Evolutionary conservation across 495 filamentous ascomycete species (phyloP).

Genomic region (Zalerion maritima): DNA sequence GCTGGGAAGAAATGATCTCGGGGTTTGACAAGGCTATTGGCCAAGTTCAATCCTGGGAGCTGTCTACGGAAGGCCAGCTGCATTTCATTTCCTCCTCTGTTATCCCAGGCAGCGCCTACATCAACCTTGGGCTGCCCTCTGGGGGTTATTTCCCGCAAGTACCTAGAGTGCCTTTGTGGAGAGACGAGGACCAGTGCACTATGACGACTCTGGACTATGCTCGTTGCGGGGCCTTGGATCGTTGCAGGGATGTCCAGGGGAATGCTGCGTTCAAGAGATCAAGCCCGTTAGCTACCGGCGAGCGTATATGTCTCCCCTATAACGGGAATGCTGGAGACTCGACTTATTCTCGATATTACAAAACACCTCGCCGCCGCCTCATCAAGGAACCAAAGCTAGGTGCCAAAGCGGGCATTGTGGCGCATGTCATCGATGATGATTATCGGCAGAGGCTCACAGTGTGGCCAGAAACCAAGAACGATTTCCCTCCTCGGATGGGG

Average conservation of each 20-base stretch:
- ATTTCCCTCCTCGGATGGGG: slow-evolving; percentile 16
- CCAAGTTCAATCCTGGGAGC: slow-evolving; percentile 21
- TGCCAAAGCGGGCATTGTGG: slow-evolving; percentile 3
- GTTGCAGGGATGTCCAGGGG: too few relatives aligned
- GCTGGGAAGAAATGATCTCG: too few relatives aligned
- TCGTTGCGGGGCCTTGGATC: too few relatives aligned
- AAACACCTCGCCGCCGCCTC: too few relatives aligned
- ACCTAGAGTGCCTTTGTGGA: slow-evolving; percentile 12
- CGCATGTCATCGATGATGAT: slow-evolving; percentile 6
- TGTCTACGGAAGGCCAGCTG: slow-evolving; percentile 15
- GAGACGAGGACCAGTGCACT: slow-evolving; percentile 18
- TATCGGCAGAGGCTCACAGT: slow-evolving; percentile 17
- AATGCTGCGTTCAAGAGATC: too few relatives aligned
- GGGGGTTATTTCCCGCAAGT: not conserved
- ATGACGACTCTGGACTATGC: too few relatives aligned
- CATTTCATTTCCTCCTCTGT: slow-evolving; percentile 13
- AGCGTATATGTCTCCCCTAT: too few relatives aligned
- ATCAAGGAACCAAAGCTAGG: slow-evolving; percentile 1
- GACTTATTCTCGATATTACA: too few relatives aligned
- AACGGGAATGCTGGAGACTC: too few relatives aligned
- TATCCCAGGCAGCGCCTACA: slow-evolving; percentile 17
- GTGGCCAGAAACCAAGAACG: slow-evolving; percentile 9
- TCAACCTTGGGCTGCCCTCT: slow-evolving; percentile 15
- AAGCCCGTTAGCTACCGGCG: too few relatives aligned
- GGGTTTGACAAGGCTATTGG: too few relatives aligned